phyloP scores from a whole-genome alignment of 148 eudicot species.

The Diospyros lotus region DNA sequence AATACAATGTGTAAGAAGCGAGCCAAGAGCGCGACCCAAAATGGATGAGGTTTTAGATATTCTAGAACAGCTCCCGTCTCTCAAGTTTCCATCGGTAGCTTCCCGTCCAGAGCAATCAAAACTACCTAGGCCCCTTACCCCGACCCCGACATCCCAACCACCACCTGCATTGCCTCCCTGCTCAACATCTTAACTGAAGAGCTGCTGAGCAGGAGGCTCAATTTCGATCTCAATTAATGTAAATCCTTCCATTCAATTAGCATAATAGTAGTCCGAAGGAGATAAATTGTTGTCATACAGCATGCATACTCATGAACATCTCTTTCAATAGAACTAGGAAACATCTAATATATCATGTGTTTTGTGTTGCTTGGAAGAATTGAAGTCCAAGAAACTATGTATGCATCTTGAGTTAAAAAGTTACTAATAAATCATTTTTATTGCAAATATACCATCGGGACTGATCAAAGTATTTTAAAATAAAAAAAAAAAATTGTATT shows the following conservation, averaged over 20 bases:
- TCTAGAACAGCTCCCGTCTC: constrained; percentile 29
- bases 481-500: no score
- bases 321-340: no score
- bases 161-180: neutral
- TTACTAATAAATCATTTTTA: no score
- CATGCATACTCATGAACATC: no score
- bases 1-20: constrained; percentile 25
- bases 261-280: no score
- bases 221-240: neutral
- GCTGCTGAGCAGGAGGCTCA: neutral
- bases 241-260: neutral
- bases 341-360: no score
- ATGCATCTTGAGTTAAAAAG: no score
- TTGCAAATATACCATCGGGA: no score
- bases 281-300: no score
- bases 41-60: constrained; percentile 33
- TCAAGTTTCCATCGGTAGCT: neutral
- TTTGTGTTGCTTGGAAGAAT: no score
- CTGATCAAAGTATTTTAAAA: no score
- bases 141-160: constrained; percentile 3
- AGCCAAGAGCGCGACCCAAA: constrained; percentile 35
- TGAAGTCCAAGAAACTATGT: no score
- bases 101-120: neutral
- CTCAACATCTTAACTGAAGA: neutral
- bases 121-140: constrained; percentile 8